These are phyloP conservation scores for Auxenochlorella pyrenoidosa DNA, from an alignment of 139 green algal species.

Conservation along the genomic window DNA sequence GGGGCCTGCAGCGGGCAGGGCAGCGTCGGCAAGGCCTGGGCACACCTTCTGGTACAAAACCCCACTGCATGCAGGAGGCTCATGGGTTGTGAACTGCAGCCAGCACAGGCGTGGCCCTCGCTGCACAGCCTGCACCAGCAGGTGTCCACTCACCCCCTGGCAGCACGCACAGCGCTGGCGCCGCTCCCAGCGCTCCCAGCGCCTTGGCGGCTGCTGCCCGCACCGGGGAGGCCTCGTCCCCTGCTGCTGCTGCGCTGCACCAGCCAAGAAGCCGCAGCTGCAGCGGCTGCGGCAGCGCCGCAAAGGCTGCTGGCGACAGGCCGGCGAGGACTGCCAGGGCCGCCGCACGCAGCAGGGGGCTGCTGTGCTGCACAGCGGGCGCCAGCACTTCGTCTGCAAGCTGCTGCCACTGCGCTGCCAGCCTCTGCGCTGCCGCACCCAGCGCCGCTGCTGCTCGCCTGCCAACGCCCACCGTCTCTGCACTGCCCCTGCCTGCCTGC, in stretches of 20 bases:
- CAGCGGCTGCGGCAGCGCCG: conserved; percentile 23
- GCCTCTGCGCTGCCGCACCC: not conserved
- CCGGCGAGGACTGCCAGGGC: conserved; percentile 33
- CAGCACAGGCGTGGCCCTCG: no score
- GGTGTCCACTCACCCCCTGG: not conserved
- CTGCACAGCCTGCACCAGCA: not conserved
- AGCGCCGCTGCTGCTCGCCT: conserved; percentile 37
- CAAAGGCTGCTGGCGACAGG: conserved; percentile 27
- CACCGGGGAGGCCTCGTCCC: conserved; percentile 46
- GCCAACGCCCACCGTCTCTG: not conserved
- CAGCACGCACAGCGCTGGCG: conserved; percentile 5
- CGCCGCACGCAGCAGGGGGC: conserved; percentile 53
- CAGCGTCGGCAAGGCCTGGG: no score
- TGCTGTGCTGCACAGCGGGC: conserved; percentile 34
- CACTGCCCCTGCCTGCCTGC: not conserved
- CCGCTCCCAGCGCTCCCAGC: not conserved
- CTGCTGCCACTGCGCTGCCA: conserved; percentile 42
- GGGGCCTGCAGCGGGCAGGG: conserved; percentile 9
- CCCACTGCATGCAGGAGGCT: no score
- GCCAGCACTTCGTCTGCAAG: conserved; percentile 38
- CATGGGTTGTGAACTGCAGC: no score
- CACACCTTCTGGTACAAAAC: no score
- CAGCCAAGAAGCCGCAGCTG: conserved; percentile 22
- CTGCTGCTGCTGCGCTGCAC: not conserved
- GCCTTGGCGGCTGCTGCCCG: conserved; percentile 53